These are phyloP conservation scores for Coffea humblotiana DNA, from an alignment of 305 asterid genomes.

Conservation along the genomic window DNA sequence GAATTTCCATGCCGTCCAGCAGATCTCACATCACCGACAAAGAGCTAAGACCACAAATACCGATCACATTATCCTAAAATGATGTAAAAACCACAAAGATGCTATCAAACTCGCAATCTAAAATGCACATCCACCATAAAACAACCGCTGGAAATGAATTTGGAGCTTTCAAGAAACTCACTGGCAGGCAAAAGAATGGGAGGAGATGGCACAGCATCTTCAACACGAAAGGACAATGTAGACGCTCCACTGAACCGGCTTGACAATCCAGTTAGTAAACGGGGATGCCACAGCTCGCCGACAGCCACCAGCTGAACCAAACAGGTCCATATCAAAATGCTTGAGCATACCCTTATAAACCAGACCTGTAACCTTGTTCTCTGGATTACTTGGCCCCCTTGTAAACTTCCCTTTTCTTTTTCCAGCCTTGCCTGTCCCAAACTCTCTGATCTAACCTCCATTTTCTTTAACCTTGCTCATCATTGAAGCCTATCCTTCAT, in stretches of 20 bases:
- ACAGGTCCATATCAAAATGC: slow-evolving; percentile 91
- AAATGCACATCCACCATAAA: slow-evolving; percentile 17
- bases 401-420: slow-evolving; percentile 30
- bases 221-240: slow-evolving; percentile 43
- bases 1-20: not conserved
- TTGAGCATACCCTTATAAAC: slow-evolving; percentile 86
- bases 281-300: slow-evolving; percentile 85
- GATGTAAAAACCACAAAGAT: slow-evolving; percentile 28
- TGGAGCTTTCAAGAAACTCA: slow-evolving; percentile 46
- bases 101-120: slow-evolving; percentile 9
- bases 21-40: not conserved
- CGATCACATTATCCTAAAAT: slow-evolving; percentile 17
- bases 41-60: slow-evolving; percentile 6
- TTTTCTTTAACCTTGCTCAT: slow-evolving; percentile 27
- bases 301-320: slow-evolving; percentile 83
- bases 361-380: slow-evolving; percentile 78
- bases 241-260: slow-evolving; percentile 43
- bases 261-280: slow-evolving; percentile 35
- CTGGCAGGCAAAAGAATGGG: slow-evolving; percentile 49
- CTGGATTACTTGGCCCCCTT: slow-evolving; percentile 56
- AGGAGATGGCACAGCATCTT: slow-evolving; percentile 43
- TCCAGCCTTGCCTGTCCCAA: slow-evolving; percentile 25
- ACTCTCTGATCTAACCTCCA: slow-evolving; percentile 48
- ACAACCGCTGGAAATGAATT: slow-evolving; percentile 16
- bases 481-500: slow-evolving; percentile 39